A percentile compares a stretch with the other conserved stretches of the same genome.
Conservation (phyloP, 2,329 filamentous ascomycete genomes). For the Pseudodiploospora longispora region DNA sequence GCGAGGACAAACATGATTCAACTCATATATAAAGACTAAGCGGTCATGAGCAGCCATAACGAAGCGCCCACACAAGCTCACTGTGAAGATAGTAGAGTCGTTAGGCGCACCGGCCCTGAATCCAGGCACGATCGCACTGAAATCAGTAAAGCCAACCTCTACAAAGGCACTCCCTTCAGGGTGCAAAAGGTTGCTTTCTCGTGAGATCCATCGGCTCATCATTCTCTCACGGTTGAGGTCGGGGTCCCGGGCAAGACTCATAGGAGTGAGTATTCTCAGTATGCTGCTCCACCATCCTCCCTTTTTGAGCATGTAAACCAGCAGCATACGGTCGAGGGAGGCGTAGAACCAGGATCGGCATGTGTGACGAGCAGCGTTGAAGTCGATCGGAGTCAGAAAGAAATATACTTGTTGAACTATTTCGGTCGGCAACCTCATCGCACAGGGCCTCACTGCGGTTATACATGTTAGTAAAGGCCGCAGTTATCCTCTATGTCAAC, state of each 20-base stretch:
- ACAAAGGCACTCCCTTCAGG: conserved; percentile 19
- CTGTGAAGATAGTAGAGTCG: conserved; percentile 33
- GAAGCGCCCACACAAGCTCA: conserved; percentile 51
- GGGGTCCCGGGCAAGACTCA: conserved; percentile 9
- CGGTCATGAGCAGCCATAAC: conserved; percentile 46
- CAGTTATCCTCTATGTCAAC: not conserved
- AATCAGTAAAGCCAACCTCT: conserved; percentile 26
- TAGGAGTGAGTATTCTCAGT: conserved; percentile 17
- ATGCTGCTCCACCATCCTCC: conserved; percentile 44
- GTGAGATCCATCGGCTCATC: conserved; percentile 33
- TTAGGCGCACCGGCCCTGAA: conserved; percentile 15
- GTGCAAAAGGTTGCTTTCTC: conserved; percentile 27
- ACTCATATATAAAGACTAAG: conserved; percentile 48
- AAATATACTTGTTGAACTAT: conserved; percentile 28
- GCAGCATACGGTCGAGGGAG: conserved; percentile 42
- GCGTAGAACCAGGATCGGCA: conserved; percentile 53
- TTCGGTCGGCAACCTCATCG: conserved; percentile 26
- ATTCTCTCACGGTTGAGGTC: conserved; percentile 20
- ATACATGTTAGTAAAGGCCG: too few species aligned
- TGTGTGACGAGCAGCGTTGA: conserved; percentile 52
- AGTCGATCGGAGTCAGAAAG: conserved; percentile 31
- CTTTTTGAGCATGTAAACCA: conserved; percentile 44
- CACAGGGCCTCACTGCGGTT: conserved; percentile 2
- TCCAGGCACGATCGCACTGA: conserved; percentile 23
- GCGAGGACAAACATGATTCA: conserved; percentile 27